Base-by-base conservation (phyloP, 371 early-diverging fungal genomes). In the Mortierella sp. region DNA sequence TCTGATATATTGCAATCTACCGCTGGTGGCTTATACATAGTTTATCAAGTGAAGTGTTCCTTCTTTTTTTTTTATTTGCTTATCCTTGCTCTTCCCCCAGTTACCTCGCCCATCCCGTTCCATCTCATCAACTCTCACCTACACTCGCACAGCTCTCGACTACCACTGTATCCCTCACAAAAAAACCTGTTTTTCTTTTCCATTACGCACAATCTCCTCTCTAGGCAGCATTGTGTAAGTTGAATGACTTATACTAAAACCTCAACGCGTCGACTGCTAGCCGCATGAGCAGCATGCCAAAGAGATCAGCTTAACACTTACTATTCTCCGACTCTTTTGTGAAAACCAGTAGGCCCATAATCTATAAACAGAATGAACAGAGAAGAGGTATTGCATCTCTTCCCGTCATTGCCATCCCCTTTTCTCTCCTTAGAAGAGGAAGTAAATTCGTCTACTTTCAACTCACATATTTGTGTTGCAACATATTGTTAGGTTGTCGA, bases 321-420 rank as follows among this genome's bases (percentile, higher is more conserved):
- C 60, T 26, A 37, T 20, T 37, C 60, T 2, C 22, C 62, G 8
- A 40, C 62, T 62, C 3, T 62, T 14, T 45, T 45, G 45, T 10
- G 37, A 22, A 39, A 45, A 45, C 30, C 47, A 62, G 4, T 52
- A 62, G 55, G n/a, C 28, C 9, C 40, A 60, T 43, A 52, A 30
- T 28, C 24, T 16, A 24, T 18, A 32, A 37, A 11, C 66, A 72
- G 49, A 26, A 72, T 72, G 73, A 51, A 73, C 68, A 73, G 61
- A 45, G 68, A 73, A 66, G 73, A 67, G 73, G 73, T 73, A 73
- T 28, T 14, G 66, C 72, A 62, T 61, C 16, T 12, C 16, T 11
- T n/a, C 20, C 9, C 9, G 16, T n/a, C 20, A 40, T 22, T 39
- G 12, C 18, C n/a, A 11, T 61, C 4, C 28, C 18, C 14, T 6